Evolutionary conservation across 129 eudicot species (phyloP).

Genomic region (Flaveria ramosissima): DNA sequence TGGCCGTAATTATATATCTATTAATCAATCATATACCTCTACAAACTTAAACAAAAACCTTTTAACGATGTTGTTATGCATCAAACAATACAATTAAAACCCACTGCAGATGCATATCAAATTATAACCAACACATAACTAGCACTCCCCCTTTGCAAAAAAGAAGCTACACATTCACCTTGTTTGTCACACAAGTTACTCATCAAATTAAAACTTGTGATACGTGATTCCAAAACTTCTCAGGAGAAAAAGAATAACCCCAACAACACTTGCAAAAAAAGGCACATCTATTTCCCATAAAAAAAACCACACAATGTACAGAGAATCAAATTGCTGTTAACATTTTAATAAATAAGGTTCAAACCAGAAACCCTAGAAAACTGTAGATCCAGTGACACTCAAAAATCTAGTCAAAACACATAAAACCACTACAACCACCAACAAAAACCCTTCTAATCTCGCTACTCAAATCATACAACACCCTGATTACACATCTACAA

Average conservation of each 20-base stretch:
- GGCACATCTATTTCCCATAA: background rate
- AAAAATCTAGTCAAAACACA: background rate
- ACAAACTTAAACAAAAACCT: background rate
- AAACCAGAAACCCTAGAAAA: constrained; percentile 10
- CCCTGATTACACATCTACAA: constrained; percentile 19
- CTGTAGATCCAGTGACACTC: constrained; percentile 22
- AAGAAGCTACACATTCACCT: constrained; percentile 5
- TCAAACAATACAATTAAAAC: background rate
- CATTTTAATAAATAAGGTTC: background rate
- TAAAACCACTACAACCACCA: background rate
- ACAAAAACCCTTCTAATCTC: constrained; percentile 19
- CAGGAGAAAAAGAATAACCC: background rate
- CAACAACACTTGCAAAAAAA: constrained; percentile 13
- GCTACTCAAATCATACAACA: background rate
- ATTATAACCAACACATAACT: background rate
- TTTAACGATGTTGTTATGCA: background rate
- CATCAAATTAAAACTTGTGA: background rate
- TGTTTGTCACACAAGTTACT: constrained; percentile 7
- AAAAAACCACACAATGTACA: background rate
- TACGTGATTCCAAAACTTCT: constrained; percentile 3
- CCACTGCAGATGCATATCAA: background rate
- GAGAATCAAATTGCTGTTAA: constrained; percentile 4
- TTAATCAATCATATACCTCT: background rate
- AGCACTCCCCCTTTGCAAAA: background rate
- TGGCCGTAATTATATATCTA: background rate